Base-by-base conservation (phyloP, 2,329 filamentous ascomycete genomes). In the Fusarium virguliforme region DNA sequence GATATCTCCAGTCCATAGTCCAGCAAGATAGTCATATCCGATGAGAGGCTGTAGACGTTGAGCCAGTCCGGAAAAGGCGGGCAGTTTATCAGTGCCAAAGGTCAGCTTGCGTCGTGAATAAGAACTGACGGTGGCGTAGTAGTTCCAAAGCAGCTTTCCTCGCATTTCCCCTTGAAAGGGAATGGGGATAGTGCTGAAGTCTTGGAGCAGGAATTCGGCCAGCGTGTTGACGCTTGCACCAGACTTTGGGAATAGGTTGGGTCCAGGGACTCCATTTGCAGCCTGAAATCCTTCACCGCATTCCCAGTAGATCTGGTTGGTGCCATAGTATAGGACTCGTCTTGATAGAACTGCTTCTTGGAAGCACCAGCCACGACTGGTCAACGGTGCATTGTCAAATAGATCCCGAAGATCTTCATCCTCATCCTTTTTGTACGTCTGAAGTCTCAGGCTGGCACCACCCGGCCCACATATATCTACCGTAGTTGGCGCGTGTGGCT, bases 21-120 rank as follows among this genome's bases (percentile, higher is more conserved):
- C 60, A 3, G 51, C 60, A n/a, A 56, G 12, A 8, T 57, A 57
- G 10, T 62, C 51, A 15, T 35, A 22, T 12, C 60, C 50, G 7
- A 57, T n/a, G 8, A 62, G 13, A 12, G 51, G 60, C 6, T 62
- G 28, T 2, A 62, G 8, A 12, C 60, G 38, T 32, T 62, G 60
- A 13, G 32, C 60, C 6, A 62, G 30, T 7, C 60, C 60, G 7
- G 51, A 57, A 37, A 62, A 56, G 10, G 60, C 60, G 10, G 60
- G 60, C 4, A 62, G 40, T n/a, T 62, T 62, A 12, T 62, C 60
- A 24, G 51, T 46, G 24, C 26, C 28, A 4, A 56, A 62, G 8
- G 60, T 50, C 10, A 62, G 40, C 8, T 30, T 56, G 8, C 60
- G n/a, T 38, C 30, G 38, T 5, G 38, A 37, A 18, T 62, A 62